These are phyloP conservation scores for Neurospora sp. DNA, from an alignment of 495 filamentous ascomycete species.

Conservation along the genomic window DNA sequence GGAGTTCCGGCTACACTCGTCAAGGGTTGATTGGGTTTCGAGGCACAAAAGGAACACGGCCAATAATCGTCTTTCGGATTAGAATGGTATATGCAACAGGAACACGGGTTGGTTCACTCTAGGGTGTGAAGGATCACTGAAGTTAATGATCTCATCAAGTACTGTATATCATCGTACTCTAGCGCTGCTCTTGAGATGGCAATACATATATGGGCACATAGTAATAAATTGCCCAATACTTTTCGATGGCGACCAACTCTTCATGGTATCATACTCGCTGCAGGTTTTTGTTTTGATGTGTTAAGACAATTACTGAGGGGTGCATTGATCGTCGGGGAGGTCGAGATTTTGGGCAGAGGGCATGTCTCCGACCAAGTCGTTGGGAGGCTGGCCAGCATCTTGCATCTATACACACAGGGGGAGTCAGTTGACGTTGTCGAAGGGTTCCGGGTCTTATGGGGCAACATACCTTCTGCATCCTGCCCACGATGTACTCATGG, in stretches of 20 bases:
- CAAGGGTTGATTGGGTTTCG: neutral
- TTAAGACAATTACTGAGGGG: conserved; percentile 47
- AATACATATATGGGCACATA: neutral
- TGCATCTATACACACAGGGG: conserved; percentile 59
- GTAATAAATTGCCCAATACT: neutral
- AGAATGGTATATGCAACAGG: neutral
- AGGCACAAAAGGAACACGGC: neutral
- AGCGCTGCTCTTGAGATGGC: neutral
- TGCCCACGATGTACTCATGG: conserved; percentile 87
- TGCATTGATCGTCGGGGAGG: conserved; percentile 61
- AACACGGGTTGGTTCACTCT: neutral
- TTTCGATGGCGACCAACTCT: neutral
- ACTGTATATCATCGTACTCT: neutral
- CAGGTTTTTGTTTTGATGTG: neutral
- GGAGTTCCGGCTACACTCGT: neutral
- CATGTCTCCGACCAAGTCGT: conserved; percentile 86
- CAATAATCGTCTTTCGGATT: neutral
- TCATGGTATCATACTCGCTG: neutral
- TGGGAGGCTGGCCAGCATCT: conserved; percentile 79
- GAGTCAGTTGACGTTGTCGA: conserved; percentile 3
- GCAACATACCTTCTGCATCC: conserved; percentile 82
- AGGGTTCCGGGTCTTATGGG: neutral
- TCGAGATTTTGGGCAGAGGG: conserved; percentile 61
- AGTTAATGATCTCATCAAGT: neutral
- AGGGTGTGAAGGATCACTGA: neutral